Evolutionary conservation across 176 grass and related monocot genomes (phyloP), one percentile per base, ranked within the genome.

Genomic region (Oryza officinalis): DNA sequence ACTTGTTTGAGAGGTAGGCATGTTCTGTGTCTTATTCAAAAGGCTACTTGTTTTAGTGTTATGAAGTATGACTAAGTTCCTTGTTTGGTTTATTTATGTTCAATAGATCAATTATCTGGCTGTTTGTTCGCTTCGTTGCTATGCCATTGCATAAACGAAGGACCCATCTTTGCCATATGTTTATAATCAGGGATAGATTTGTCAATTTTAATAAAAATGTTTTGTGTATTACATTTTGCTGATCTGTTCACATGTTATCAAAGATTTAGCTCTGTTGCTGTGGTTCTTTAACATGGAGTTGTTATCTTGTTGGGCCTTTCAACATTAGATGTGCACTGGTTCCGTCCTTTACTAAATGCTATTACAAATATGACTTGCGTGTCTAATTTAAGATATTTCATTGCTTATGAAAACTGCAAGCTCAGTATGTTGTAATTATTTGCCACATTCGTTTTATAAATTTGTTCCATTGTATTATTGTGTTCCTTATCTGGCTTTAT

Each of bases 41-140:
- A 80, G 70, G 22, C 23, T 13, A 66, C 38, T 65, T 78, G 40
- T 72, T 71, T 11, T 84, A 5, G 15, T 69, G 28, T 60, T 61
- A 73, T 25, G 10, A 63, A 45, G 37, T 66, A 44, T 64, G 17
- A 77, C 54, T 20, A 17, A 67, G 27, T 17, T 76, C 33, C 35
- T 69, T 59, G 6, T 30, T 25, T 37, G 65, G 33, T 71, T 38
- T 71, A 10, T 13, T 64, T 2, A 65, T 83, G 26, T 73, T 88
- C 14, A 67, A 64, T 74, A 74, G 23, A 61, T 44, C 20, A 59
- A 52, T 73, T 69, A 47, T 63, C 49, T 41, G 28, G 60, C 30
- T 75, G 14, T 75, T 84, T 80, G 27, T 66, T 84, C 61, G n/a
- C 45, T 44, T 83, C 13, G 27, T 57, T 75, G 25, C 61, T 69